Conservation (phyloP, 139 green algal genomes). For the Picochlorum sp. region DNA sequence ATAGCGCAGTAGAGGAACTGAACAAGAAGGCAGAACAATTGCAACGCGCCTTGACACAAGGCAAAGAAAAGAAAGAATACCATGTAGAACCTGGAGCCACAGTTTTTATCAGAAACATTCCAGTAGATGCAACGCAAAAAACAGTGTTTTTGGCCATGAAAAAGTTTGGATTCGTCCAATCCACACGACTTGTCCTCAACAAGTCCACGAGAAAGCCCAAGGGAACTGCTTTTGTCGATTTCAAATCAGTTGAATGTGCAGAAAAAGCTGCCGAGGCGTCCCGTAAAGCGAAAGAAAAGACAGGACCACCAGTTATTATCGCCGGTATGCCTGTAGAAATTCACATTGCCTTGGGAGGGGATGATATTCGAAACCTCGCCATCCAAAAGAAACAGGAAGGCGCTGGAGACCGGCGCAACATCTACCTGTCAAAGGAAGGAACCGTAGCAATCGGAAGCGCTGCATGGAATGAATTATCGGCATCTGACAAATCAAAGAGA, state of each 20-base stretch:
- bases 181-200: slow-evolving; percentile 69
- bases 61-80: not conserved
- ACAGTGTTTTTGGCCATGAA: slow-evolving; percentile 44
- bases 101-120: slow-evolving; percentile 71
- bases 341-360: slow-evolving; percentile 62
- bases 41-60: not conserved
- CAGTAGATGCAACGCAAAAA: slow-evolving; percentile 45
- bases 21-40: not conserved
- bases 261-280: slow-evolving; percentile 47
- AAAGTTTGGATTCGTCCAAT: slow-evolving; percentile 48
- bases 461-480: slow-evolving; percentile 65
- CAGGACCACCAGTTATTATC: slow-evolving; percentile 52
- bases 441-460: slow-evolving; percentile 61
- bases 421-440: slow-evolving; percentile 83
- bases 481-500: slow-evolving; percentile 49
- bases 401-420: slow-evolving; percentile 66
- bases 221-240: slow-evolving; percentile 89
- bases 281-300: slow-evolving; percentile 33
- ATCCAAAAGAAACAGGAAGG: slow-evolving; percentile 3
- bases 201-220: slow-evolving; percentile 66
- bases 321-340: slow-evolving; percentile 52
- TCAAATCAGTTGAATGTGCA: slow-evolving; percentile 31
- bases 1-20: slow-evolving; percentile 4
- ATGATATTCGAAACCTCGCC: slow-evolving; percentile 51
- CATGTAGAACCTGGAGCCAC: slow-evolving; percentile 23